Percentiles rank a stretch among this genome's conserved stretches.
phyloP scores from a whole-genome alignment of 2,329 filamentous ascomycete genomes.

The Colletotrichum gigasporum region DNA sequence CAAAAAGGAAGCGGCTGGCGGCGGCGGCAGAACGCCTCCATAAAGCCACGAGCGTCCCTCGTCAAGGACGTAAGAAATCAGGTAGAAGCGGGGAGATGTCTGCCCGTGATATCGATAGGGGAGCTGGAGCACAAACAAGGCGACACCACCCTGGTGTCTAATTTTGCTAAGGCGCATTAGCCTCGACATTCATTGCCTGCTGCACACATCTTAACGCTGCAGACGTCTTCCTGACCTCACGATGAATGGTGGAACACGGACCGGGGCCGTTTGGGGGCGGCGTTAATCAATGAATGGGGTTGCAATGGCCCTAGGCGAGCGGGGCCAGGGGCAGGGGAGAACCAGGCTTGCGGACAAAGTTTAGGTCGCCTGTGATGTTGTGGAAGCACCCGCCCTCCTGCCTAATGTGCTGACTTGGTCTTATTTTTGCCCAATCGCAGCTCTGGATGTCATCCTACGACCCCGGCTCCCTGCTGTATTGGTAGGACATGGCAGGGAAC shows the following conservation, averaged over 20 bases:
- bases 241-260: background rate
- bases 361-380: too few species aligned
- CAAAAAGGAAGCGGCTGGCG: too few species aligned
- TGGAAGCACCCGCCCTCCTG: background rate
- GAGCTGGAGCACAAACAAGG: background rate
- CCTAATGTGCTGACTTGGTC: background rate
- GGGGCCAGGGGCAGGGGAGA: background rate
- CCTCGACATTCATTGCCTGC: background rate
- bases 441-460: background rate
- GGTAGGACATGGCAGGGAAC: background rate
- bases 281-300: background rate
- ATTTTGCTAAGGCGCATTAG: background rate
- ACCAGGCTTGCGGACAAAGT: background rate
- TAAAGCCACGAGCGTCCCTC: too few species aligned
- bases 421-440: background rate
- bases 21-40: too few species aligned
- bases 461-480: background rate
- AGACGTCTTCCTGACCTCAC: background rate
- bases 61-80: background rate
- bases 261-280: background rate
- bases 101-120: background rate
- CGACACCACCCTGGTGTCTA: background rate
- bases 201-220: background rate
- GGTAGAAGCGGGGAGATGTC: background rate
- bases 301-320: background rate